A percentile compares a stretch with the other conserved stretches of the same genome.
phyloP scores from a whole-genome alignment of 2,329 filamentous ascomycete genomes.

The Lecanoromycetidae sp. region DNA sequence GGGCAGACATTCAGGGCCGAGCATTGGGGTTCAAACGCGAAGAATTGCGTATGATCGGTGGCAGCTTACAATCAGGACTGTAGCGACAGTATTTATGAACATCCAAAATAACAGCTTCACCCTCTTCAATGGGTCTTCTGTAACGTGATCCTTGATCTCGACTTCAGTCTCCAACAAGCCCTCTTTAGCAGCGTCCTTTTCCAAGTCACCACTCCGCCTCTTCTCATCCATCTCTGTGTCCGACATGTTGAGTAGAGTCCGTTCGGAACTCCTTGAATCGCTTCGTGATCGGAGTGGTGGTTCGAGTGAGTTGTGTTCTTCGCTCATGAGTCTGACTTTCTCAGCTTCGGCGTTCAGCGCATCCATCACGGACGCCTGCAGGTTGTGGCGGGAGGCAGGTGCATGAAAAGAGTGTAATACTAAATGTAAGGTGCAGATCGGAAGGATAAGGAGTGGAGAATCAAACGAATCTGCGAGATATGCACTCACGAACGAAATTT shows the following conservation, averaged over 20 bases:
- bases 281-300: slow-evolving; percentile 4
- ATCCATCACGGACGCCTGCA: slow-evolving; percentile 8
- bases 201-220: slow-evolving; percentile 8
- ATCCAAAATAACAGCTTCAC: slow-evolving; percentile 37
- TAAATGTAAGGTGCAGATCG: neutral
- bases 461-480: neutral
- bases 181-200: slow-evolving; percentile 13
- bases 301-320: neutral
- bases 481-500: neutral
- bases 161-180: slow-evolving; percentile 6
- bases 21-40: neutral
- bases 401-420: neutral
- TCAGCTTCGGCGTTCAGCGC: slow-evolving; percentile 7
- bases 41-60: neutral
- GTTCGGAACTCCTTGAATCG: slow-evolving; percentile 11
- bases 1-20: too few relatives aligned
- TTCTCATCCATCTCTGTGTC: slow-evolving; percentile 14
- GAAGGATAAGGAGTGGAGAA: neutral
- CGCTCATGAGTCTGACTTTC: slow-evolving; percentile 2
- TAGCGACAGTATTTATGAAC: slow-evolving; percentile 49
- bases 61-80: slow-evolving; percentile 47
- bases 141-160: slow-evolving; percentile 14
- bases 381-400: neutral
- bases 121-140: slow-evolving; percentile 10
- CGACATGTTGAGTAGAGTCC: slow-evolving; percentile 15